Evolutionary conservation across 805 yeast genomes (phyloP).

Genomic region (Candida dajiaensis): DNA sequence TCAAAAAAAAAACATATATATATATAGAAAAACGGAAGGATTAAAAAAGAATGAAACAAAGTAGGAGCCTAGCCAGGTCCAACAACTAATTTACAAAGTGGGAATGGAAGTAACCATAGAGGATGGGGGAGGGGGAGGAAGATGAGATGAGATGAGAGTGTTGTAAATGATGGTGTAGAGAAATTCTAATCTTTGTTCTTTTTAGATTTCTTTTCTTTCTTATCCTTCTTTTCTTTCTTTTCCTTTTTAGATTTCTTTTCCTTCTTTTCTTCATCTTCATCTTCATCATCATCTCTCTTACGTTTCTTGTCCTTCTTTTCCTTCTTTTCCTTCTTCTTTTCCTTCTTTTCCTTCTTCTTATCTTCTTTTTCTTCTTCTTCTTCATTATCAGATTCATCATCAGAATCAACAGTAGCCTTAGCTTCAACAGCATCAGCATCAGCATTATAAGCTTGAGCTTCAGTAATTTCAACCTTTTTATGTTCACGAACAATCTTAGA

Average conservation of each 20-base stretch:
- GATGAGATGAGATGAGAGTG: too few species aligned
- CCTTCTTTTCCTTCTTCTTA: constrained; percentile 30
- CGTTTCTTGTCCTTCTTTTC: constrained; percentile 30
- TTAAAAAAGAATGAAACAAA: neutral
- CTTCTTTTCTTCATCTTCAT: constrained; percentile 28
- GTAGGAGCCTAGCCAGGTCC: too few species aligned
- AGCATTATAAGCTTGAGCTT: constrained; percentile 84
- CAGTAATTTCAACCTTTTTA: constrained; percentile 80
- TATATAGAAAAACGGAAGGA: too few species aligned
- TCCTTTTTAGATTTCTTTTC: constrained; percentile 30
- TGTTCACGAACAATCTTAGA: constrained; percentile 76
- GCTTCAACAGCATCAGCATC: constrained; percentile 79
- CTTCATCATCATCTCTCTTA: constrained; percentile 29
- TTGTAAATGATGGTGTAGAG: neutral
- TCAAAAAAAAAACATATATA: neutral
- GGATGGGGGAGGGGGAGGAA: neutral
- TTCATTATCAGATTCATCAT: constrained; percentile 33
- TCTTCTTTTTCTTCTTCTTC: constrained; percentile 31
- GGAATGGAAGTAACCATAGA: neutral
- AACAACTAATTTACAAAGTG: neutral
- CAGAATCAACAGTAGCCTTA: constrained; percentile 32
- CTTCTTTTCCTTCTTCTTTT: constrained; percentile 30
- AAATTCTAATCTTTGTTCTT: constrained; percentile 7
- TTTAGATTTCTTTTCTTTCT: constrained; percentile 17
- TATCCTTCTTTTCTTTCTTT: constrained; percentile 19